A percentile compares a stretch with the other conserved stretches of the same genome.
Evolutionary conservation across 208 protist species (phyloP).

Genomic region (Leishmania guyanensis): DNA sequence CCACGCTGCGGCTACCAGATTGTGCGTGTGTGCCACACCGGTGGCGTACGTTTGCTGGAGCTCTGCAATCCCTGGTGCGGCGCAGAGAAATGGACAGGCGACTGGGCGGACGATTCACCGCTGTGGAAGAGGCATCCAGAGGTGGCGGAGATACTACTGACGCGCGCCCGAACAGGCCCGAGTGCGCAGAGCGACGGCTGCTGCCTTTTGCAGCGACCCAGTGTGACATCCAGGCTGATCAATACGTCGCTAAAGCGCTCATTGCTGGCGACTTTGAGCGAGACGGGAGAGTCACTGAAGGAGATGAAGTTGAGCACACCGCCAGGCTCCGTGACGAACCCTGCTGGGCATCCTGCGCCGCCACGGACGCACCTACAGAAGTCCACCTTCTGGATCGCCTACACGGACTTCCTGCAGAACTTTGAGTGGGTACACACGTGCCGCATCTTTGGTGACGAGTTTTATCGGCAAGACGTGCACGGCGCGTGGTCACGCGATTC

Average conservation of each 20-base stretch:
- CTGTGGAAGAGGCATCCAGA: constrained; percentile 72
- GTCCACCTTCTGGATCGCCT: constrained; percentile 86
- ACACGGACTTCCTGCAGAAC: constrained; percentile 64
- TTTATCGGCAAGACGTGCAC: constrained; percentile 47
- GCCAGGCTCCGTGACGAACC: neutral
- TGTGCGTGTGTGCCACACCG: constrained; percentile 55
- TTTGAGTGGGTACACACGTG: constrained; percentile 77
- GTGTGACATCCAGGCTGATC: neutral
- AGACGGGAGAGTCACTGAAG: neutral
- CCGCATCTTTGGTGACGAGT: constrained; percentile 56
- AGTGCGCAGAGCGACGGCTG: neutral
- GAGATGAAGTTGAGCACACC: neutral
- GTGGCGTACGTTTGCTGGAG: constrained; percentile 65
- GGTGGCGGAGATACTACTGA: constrained; percentile 43
- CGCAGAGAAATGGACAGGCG: constrained; percentile 56
- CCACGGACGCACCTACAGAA: constrained; percentile 3
- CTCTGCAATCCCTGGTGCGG: constrained; percentile 49
- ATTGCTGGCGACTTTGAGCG: constrained; percentile 17
- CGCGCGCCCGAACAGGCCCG: constrained; percentile 5
- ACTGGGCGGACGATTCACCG: constrained; percentile 74
- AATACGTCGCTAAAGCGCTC: constrained; percentile 16
- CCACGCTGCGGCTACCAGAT: constrained; percentile 59
- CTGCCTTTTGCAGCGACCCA: neutral
- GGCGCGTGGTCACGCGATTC: constrained; percentile 58
- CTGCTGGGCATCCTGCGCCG: neutral